Evolutionary conservation across 305 asterid genomes (phyloP).

Genomic region (Stenogyne calaminthoides): DNA sequence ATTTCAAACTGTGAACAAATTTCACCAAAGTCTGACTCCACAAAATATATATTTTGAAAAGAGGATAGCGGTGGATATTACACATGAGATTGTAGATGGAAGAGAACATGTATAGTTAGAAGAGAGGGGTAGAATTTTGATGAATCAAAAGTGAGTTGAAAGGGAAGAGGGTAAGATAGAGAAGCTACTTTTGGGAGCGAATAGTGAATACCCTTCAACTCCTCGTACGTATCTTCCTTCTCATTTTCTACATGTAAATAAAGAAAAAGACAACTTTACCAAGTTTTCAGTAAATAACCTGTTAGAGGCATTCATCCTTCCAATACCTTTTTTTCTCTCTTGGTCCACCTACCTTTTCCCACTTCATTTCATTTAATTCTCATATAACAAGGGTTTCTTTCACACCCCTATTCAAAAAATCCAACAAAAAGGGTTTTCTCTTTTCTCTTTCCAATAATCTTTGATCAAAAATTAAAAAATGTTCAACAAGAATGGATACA

Average conservation of each 20-base stretch:
- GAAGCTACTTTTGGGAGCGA: neutral
- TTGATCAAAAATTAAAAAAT: neutral
- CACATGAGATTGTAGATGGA: too few species aligned
- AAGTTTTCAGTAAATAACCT: constrained; percentile 30
- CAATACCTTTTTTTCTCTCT: constrained; percentile 1
- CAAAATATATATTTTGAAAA: too few species aligned
- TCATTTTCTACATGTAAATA: constrained; percentile 36
- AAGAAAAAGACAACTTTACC: constrained; percentile 29
- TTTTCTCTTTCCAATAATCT: neutral
- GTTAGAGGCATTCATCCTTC: constrained; percentile 24
- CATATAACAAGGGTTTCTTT: neutral
- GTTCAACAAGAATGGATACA: constrained; percentile 37
- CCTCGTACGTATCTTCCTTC: constrained; percentile 28
- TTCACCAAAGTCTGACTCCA: too few species aligned
- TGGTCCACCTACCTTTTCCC: neutral
- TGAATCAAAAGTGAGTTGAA: neutral
- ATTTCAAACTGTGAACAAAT: too few species aligned
- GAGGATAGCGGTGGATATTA: too few species aligned
- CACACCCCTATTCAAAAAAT: neutral
- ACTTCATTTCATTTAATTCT: neutral
- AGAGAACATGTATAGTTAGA: too few species aligned
- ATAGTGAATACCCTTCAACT: constrained; percentile 14
- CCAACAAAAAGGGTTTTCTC: constrained; percentile 19
- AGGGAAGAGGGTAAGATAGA: neutral
- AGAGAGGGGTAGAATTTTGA: neutral